Evolutionary conservation across 441 rosid species (phyloP), one percentile per base, ranked within the genome.

Genomic region (Macaranga tanarius): DNA sequence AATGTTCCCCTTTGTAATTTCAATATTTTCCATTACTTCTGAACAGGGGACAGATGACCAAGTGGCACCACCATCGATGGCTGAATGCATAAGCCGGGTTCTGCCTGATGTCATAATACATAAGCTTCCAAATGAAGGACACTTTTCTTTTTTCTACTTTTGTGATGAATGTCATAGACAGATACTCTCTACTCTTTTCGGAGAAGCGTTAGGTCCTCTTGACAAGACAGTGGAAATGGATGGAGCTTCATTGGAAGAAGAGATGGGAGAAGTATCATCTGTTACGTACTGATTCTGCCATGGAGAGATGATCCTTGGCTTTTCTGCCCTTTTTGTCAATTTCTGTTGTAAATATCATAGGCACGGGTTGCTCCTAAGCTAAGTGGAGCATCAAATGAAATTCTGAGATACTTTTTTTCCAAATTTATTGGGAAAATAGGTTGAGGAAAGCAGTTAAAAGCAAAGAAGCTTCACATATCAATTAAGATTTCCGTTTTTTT

Each of bases 31-130:
- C 28, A n/a, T 73, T 54, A 62, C 76, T 73, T 62, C 61, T 73
- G 44, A 55, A 67, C 86, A 95, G 99, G 99, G 99, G 76, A 86
- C 84, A 88, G 93, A 92, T 19, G 98, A 95, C 76, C 76, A 57
- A 74, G 92, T 86, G 2, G 89, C 83, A 68, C 90, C 97, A n/a
- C 90, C 89, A 28, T 80, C 93, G 52, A 83, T 87, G 87, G 77
- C 83, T 3, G 90, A 92, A 59, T 90, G 86, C 77, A 81, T 92
- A 52, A 82, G 83, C 79, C 85, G 98, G 47, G 86, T 91, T 80
- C 82, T 95, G 15, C 93, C 93, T 2, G 81, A 80, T 48, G 96
- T 90, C 26, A 80, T 80, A 52, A 67, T 90, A 72, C 95, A 91
- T 74, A 87, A 77, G 79, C 88, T 90, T 61, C 89, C 91, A 63